A percentile compares a stretch with the other conserved stretches of the same genome.
Evolutionary conservation across 2,329 filamentous ascomycete genomes (phyloP).

Genomic region (Aureobasidium pullulans): DNA sequence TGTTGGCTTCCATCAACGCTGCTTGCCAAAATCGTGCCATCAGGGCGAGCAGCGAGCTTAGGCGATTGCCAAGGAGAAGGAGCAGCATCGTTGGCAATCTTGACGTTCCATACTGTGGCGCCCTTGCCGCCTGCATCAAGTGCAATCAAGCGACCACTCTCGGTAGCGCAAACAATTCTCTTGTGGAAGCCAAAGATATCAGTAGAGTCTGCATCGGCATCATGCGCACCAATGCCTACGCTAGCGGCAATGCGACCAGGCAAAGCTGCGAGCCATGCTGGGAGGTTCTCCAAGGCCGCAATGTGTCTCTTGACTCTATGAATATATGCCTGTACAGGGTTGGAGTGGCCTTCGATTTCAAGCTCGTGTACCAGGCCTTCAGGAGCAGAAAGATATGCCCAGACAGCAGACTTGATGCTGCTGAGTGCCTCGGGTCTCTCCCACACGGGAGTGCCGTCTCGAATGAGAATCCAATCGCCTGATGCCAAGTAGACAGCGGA

Average conservation of each 20-base stretch:
- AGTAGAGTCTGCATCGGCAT: slow-evolving; percentile 1
- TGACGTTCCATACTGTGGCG: slow-evolving; percentile 65
- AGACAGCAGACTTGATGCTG: slow-evolving; percentile 70
- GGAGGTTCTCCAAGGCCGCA: slow-evolving; percentile 68
- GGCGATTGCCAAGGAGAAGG: slow-evolving; percentile 6
- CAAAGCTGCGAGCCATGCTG: slow-evolving; percentile 62
- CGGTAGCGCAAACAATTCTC: slow-evolving; percentile 70
- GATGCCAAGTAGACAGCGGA: slow-evolving; percentile 59
- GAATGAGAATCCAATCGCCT: slow-evolving; percentile 74
- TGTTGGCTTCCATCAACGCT: background rate
- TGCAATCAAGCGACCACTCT: slow-evolving; percentile 69
- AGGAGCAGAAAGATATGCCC: slow-evolving; percentile 60
- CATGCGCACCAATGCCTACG: slow-evolving; percentile 29
- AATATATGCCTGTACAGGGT: slow-evolving; percentile 71
- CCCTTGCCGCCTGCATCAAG: slow-evolving; percentile 71
- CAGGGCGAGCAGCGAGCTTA: slow-evolving; percentile 12
- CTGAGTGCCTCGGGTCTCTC: slow-evolving; percentile 72
- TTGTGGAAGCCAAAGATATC: slow-evolving; percentile 88
- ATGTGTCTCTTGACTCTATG: slow-evolving; percentile 80
- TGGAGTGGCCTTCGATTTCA: slow-evolving; percentile 79
- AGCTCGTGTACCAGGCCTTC: slow-evolving; percentile 70
- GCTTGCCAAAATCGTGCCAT: slow-evolving; percentile 10
- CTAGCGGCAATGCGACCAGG: slow-evolving; percentile 59
- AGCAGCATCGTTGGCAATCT: slow-evolving; percentile 34
- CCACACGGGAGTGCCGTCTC: slow-evolving; percentile 78